Evolutionary conservation across 345 rosid genomes (phyloP).

Genomic region (Moricandia moricandioides): DNA sequence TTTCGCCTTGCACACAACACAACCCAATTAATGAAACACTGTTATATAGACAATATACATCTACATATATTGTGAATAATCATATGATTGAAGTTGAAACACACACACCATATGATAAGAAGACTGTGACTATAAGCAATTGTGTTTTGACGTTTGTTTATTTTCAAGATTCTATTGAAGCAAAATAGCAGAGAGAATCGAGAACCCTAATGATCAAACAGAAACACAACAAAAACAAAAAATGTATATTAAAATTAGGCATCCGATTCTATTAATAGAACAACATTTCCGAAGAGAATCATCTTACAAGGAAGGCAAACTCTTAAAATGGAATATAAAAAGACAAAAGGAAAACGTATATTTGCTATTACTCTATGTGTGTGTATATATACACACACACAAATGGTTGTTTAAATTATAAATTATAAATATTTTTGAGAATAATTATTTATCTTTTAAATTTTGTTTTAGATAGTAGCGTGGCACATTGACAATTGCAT

Average conservation of each 20-base stretch:
- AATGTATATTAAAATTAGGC: neutral
- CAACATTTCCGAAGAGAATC: conserved; percentile 2
- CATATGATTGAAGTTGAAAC: neutral
- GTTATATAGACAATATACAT: neutral
- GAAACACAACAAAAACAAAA: neutral
- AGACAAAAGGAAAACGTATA: neutral
- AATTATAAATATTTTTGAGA: neutral
- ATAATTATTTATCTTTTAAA: neutral
- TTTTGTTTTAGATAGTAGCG: neutral
- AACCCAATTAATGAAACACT: neutral
- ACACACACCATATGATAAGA: conserved; percentile 17
- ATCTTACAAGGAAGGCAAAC: neutral
- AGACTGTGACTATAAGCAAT: neutral
- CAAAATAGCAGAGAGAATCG: conserved; percentile 4
- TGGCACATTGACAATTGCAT: neutral
- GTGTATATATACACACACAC: neutral
- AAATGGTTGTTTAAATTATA: neutral
- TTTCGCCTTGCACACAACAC: conserved; percentile 13
- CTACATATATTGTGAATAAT: neutral
- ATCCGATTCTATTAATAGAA: conserved; percentile 4
- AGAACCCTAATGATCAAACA: neutral
- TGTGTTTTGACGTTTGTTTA: conserved; percentile 4
- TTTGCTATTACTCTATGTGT: conserved; percentile 2
- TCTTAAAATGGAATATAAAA: neutral
- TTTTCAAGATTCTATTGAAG: neutral